Evolutionary conservation across 352 stramenopile genomes (phyloP), one percentile per base, ranked within the genome.

Genomic region (Plasmopara halstedii): DNA sequence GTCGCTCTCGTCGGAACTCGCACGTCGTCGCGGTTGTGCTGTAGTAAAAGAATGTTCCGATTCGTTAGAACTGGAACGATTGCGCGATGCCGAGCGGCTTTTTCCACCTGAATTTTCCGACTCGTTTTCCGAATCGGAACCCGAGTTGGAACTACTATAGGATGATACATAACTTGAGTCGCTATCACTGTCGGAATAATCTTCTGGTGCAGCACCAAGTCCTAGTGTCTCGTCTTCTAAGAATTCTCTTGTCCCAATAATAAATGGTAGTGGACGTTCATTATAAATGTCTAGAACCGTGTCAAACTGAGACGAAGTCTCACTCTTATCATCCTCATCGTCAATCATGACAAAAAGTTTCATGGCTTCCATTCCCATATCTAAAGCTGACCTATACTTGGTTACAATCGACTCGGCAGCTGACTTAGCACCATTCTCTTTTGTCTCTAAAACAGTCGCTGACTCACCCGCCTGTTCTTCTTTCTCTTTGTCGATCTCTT

Each of bases 281-380:
- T 94, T 94, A 66, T 94, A 94, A 47, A 94, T 94, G 42, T 94
- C 82, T 36, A 89, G 44, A 27, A 92, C 77, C 4, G 77, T 85
- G 31, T 88, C 73, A 11, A 88, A 75, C 22, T 70, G 57, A 6
- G 60, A 81, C 11, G 62, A 76, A 37, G 67, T 48, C 26, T 84
- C 62, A 22, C 63, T 84, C 18, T 42, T 62, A 31, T 78, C 72
- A 7, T 83, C 70, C 4, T 85, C 73, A 2, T 90, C 79, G 37
- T 90, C 68, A 53, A 86, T 70, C 64, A 89, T 77, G 11, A 77
- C 73, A 33, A 91, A 94, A 9, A 91, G 65, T 50, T 92, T 92
- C 72, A 90, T 85, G 20, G 78, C 80, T 45, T 85, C 71, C 38
- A 89, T 56, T 0, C 80, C 80, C 73, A 88, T 85, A 25, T 85